These are phyloP conservation scores for Phialemoniopsis sp. DNA, from an alignment of 2,329 filamentous ascomycete species.

Conservation along the genomic window DNA sequence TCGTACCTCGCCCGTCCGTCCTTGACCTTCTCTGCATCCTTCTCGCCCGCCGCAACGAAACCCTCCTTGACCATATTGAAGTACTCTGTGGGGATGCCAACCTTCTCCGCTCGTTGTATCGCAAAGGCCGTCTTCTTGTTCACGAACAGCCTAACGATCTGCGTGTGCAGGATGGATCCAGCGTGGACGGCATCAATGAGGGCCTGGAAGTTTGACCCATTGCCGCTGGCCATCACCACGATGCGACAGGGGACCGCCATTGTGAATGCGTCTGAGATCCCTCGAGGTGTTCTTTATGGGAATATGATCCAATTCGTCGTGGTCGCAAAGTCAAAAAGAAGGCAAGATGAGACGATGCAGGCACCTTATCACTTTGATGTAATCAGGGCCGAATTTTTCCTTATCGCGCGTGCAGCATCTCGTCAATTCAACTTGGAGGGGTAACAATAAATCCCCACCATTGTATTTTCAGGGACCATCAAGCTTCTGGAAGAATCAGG, in stretches of 20 bases:
- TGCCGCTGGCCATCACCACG: slow-evolving; percentile 68
- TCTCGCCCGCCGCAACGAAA: slow-evolving; percentile 52
- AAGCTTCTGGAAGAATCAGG: no score
- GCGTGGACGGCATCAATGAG: slow-evolving; percentile 48
- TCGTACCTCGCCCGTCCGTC: slow-evolving; percentile 69
- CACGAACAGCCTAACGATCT: slow-evolving; percentile 41
- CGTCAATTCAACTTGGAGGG: no score
- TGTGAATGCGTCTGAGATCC: no score
- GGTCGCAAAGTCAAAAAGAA: no score
- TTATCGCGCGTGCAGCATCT: no score
- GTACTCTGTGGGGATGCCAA: slow-evolving; percentile 67
- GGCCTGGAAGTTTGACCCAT: slow-evolving; percentile 75
- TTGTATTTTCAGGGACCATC: no score
- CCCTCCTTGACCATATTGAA: slow-evolving; percentile 79
- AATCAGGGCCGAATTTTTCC: no score
- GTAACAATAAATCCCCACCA: no score
- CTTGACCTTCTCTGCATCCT: slow-evolving; percentile 46
- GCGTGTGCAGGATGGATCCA: slow-evolving; percentile 31
- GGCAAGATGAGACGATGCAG: no score
- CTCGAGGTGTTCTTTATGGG: no score
- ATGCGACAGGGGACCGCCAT: slow-evolving; percentile 38
- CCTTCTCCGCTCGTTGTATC: slow-evolving; percentile 36
- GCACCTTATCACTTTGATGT: no score
- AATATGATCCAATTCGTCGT: no score
- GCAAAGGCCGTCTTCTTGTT: slow-evolving; percentile 46